Conservation (phyloP, 75 land plant genomes). For the Isoetes taiwanensis region DNA sequence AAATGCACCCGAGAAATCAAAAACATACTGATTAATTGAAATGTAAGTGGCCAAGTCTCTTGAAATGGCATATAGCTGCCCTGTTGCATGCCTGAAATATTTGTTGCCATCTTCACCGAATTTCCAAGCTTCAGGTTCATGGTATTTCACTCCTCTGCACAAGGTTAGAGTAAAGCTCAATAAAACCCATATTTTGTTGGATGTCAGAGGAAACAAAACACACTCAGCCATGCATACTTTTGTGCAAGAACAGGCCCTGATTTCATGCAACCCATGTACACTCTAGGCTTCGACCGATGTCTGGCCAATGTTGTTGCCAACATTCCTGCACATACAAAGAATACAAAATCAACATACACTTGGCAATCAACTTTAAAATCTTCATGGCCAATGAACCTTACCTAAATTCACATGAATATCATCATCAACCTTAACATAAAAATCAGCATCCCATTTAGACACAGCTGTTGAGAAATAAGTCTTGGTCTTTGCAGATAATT, state of each 20-base stretch:
- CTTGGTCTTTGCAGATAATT: constrained; percentile 68
- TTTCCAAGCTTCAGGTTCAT: constrained; percentile 97
- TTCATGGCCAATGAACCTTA: constrained; percentile 9
- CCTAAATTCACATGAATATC: constrained; percentile 66
- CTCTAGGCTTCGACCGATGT: constrained; percentile 37
- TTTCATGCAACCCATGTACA: constrained; percentile 82
- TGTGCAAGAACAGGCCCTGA: constrained; percentile 70
- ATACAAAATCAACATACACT: background rate
- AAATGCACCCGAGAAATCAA: background rate
- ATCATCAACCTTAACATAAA: constrained; percentile 45
- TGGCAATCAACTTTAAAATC: no score
- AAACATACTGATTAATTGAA: constrained; percentile 61
- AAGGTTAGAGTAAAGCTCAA: background rate
- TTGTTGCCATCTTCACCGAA: constrained; percentile 89
- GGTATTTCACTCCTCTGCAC: constrained; percentile 45
- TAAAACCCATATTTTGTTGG: background rate
- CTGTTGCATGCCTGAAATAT: constrained; percentile 97
- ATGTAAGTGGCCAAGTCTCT: constrained; percentile 83
- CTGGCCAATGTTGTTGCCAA: constrained; percentile 33
- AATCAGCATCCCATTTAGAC: constrained; percentile 72
- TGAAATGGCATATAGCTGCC: constrained; percentile 93
- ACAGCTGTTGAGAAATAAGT: constrained; percentile 61
- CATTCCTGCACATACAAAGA: constrained; percentile 29
- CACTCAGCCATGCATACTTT: constrained; percentile 20
- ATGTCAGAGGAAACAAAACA: background rate